Evolutionary conservation across 257 asterid genomes (phyloP), one percentile per base, ranked within the genome.

Genomic region (Coffea eugenioides): DNA sequence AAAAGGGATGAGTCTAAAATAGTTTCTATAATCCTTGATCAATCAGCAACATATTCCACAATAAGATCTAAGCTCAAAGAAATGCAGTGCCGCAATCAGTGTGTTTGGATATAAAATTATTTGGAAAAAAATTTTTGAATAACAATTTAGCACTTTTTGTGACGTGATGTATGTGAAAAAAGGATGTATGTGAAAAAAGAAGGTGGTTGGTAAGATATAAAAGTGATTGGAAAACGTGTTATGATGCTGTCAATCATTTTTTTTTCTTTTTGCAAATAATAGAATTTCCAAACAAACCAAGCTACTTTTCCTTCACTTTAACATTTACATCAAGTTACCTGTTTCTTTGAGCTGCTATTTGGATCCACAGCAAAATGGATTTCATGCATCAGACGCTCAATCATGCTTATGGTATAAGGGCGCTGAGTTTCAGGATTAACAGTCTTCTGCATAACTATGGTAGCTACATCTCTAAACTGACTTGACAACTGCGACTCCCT

Each of bases 341-440:
- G 99, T 77, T 95, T 95, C 92, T 95, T 95, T 73, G 99, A 95
- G 91, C 89, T 93, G 87, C 93, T 91, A 87, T 88, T 88, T 36
- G 96, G 97, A 81, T 95, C 99, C 83, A 95, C 94, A 7, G 97
- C 96, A 78, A 92, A 95, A 84, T 95, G 97, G 59, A 92, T 93
- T 80, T 95, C 99, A 76, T 95, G 99, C 96, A 95, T 93, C 74
- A 93, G 91, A 21, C 99, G 91, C 84, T 95, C 97, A 64, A 93
- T 93, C 99, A 95, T 95, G 89, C 96, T 92, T 76, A 95, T 93
- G 65, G 99, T 93, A 76, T 95, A 95, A 72, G 99, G 98, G 10
- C 97, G 89, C 70, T 90, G 92, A 49, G 99, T 93, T 88, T 95
- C 97, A 51, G 98, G 92, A 75, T 95, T 95, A 81, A 88, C 79